Base-by-base conservation (phyloP, 257 asterid species). In the Jacaranda mimosifolia region DNA sequence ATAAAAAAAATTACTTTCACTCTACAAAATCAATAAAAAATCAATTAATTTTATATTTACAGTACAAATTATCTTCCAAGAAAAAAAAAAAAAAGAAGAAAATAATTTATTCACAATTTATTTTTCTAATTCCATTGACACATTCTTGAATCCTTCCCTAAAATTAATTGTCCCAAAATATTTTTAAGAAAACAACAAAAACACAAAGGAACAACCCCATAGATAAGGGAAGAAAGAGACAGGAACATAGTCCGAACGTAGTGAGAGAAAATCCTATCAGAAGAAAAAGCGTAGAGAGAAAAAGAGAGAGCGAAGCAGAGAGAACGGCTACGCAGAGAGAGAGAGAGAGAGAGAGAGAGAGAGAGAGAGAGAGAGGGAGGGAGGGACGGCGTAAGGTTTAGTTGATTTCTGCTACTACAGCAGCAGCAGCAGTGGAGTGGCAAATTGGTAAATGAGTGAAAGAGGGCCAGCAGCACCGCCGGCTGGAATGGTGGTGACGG, bases 401-500 rank as follows among this genome's bases (percentile, higher is more conserved):
- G 79, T 77, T 79, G 63, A 36, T 70, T 79, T 80, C 75, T 51
- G 84, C 72, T 68, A 36, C 45, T 46, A 18, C 43, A 70, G 51
- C 49, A 49, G 67, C 76, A 42, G 72, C 60, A 21, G 58, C 46
- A 49, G 68, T 38, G 68, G 68, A 59, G 74, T 66, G 63, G 59
- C 46, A 39, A 68, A n/a, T 53, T 55, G 79, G 63, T 36, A 40
- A 48, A 79, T 89, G 86, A 81, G 78, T 63, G 94, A 89, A 38
- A 76, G 82, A 57, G 82, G 81, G 35, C 83, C 84, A 40, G 80
- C 80, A 66, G 65, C 79, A n/a, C 70, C 84, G 51, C 65, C 85
- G 76, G 70, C 80, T 80, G 80, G 39, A 66, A 60, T 75, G 86
- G 84, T 13, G 85, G 90, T 80, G 85, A 83, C 91, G 63, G 95